These are phyloP conservation scores for Toxicodendron radicans DNA, from an alignment of 345 rosid species.

Conservation along the genomic window DNA sequence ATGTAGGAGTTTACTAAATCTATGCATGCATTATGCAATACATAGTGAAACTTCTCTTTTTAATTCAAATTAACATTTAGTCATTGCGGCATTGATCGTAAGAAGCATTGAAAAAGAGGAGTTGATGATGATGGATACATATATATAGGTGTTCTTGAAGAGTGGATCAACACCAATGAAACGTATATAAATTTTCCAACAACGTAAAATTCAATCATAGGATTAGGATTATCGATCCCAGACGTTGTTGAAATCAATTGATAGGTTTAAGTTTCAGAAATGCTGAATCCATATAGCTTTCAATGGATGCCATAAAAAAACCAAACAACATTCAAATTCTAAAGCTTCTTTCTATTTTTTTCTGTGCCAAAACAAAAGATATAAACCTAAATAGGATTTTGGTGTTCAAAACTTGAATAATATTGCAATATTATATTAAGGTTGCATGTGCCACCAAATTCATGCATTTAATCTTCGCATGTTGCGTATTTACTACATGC, in stretches of 20 bases:
- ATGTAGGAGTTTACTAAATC: no score
- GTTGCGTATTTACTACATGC: slow-evolving; percentile 43
- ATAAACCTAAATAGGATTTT: background rate
- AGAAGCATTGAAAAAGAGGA: background rate
- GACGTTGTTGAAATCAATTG: background rate
- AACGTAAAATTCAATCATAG: slow-evolving; percentile 7
- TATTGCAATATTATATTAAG: slow-evolving; percentile 14
- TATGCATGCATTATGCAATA: no score
- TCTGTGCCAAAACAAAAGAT: slow-evolving; percentile 26
- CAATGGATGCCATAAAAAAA: background rate
- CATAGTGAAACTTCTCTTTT: no score
- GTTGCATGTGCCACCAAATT: slow-evolving; percentile 38
- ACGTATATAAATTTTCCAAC: background rate
- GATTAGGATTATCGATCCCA: background rate
- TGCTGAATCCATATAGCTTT: background rate
- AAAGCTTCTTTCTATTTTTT: background rate
- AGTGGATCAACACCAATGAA: background rate
- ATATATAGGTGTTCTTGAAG: no score
- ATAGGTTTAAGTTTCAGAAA: background rate
- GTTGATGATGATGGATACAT: background rate
- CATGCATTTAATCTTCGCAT: slow-evolving; percentile 39
- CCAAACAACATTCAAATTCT: slow-evolving; percentile 16
- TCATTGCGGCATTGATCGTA: no score
- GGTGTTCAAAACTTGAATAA: slow-evolving; percentile 16
- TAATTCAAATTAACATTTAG: no score